These are phyloP conservation scores for Pachysandra terminalis DNA, from an alignment of 164 flowering plant genomes.

Conservation along the genomic window DNA sequence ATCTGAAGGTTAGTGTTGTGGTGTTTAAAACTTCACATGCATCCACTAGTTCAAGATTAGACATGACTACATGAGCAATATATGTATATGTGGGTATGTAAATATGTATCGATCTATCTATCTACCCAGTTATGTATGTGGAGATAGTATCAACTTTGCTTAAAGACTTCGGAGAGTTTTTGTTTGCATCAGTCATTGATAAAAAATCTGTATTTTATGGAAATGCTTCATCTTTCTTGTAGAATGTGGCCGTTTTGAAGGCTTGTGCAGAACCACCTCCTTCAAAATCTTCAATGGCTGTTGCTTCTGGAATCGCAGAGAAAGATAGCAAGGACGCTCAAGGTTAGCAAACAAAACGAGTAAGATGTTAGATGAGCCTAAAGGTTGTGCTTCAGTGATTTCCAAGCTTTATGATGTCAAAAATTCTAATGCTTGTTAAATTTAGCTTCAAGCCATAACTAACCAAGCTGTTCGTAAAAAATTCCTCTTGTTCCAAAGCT, in stretches of 20 bases:
- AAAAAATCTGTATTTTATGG: neutral
- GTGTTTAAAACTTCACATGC: too few species aligned
- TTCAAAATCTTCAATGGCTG: neutral
- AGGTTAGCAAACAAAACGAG: neutral
- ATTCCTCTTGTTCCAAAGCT: too few species aligned
- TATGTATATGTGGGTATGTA: too few species aligned
- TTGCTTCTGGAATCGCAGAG: neutral
- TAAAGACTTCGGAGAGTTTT: neutral
- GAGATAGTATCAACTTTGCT: too few species aligned
- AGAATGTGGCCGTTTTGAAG: conserved; percentile 1
- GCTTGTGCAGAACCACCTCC: conserved; percentile 3
- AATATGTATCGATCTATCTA: too few species aligned
- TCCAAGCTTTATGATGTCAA: neutral
- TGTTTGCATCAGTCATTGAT: neutral
- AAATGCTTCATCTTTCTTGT: neutral
- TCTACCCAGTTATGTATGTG: too few species aligned
- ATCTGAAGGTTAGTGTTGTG: too few species aligned
- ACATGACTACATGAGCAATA: too few species aligned
- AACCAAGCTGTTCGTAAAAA: too few species aligned
- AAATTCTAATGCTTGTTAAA: neutral
- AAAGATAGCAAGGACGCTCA: neutral
- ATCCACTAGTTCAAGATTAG: too few species aligned
- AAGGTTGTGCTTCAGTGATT: neutral
- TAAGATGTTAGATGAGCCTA: neutral
- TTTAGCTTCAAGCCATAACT: too few species aligned